Evolutionary conservation across 129 eudicot genomes (phyloP).

Genomic region (Sambucus nigra): DNA sequence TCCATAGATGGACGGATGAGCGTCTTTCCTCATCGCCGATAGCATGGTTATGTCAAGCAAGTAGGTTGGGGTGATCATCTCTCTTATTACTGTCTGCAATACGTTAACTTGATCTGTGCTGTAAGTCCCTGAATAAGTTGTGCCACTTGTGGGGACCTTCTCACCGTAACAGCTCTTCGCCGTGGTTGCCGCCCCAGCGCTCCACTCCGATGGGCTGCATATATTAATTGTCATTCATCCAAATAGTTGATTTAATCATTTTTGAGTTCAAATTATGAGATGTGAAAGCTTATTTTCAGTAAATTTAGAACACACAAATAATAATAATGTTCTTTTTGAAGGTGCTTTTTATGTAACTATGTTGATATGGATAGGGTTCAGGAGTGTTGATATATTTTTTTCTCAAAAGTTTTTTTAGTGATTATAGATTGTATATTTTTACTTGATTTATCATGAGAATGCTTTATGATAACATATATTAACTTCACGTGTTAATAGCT

Average conservation of each 20-base stretch:
- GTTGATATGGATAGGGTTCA: too few species aligned
- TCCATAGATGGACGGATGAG: slow-evolving; percentile 82
- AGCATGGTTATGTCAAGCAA: slow-evolving; percentile 67
- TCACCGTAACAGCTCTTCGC: slow-evolving; percentile 76
- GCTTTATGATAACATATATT: too few species aligned
- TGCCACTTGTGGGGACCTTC: slow-evolving; percentile 54
- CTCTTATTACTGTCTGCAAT: slow-evolving; percentile 36
- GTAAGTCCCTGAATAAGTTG: slow-evolving; percentile 38
- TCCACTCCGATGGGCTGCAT: slow-evolving; percentile 82
- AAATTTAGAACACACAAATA: too few species aligned
- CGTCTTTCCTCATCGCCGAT: slow-evolving; percentile 95
- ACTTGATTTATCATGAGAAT: too few species aligned
- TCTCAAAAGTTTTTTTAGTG: too few species aligned
- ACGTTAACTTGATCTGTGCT: slow-evolving; percentile 63
- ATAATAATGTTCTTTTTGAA: too few species aligned
- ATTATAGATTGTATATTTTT: too few species aligned
- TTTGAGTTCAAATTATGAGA: neutral
- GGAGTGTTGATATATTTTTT: too few species aligned
- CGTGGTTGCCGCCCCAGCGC: slow-evolving; percentile 28
- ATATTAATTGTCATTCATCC: neutral
- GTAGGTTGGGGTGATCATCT: slow-evolving; percentile 59
- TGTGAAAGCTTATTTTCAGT: too few species aligned
- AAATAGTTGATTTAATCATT: neutral
- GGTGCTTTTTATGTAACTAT: too few species aligned
- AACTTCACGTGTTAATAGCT: too few species aligned